These are phyloP conservation scores for Hypomyces perniciosus DNA, from an alignment of 2,329 filamentous ascomycete genomes.

Conservation along the genomic window DNA sequence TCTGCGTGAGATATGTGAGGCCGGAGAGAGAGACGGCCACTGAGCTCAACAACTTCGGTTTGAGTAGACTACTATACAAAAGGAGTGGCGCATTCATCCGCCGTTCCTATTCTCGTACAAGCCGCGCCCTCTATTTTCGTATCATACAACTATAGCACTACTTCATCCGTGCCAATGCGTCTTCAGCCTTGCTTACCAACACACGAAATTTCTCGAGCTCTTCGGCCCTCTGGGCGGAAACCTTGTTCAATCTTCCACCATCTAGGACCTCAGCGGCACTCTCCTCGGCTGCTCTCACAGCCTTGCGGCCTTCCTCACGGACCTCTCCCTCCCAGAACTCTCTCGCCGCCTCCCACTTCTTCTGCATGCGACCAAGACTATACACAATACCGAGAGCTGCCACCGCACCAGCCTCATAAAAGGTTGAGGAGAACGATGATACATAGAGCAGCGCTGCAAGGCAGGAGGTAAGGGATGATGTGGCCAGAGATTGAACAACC, in stretches of 20 bases:
- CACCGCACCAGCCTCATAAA: slow-evolving; percentile 58
- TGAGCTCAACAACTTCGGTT: slow-evolving; percentile 11
- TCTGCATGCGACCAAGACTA: slow-evolving; percentile 54
- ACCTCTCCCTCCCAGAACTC: slow-evolving; percentile 60
- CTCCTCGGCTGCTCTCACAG: slow-evolving; percentile 50
- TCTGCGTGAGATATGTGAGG: slow-evolving; percentile 2
- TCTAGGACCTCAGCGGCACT: slow-evolving; percentile 45
- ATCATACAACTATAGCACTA: slow-evolving; percentile 23
- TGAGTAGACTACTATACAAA: slow-evolving; percentile 25
- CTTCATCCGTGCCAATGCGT: slow-evolving; percentile 42
- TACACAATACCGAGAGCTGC: slow-evolving; percentile 55
- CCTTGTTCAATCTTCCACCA: slow-evolving; percentile 19
- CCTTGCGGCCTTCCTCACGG: slow-evolving; percentile 60
- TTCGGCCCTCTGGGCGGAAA: slow-evolving; percentile 20
- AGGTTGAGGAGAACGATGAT: slow-evolving; percentile 44
- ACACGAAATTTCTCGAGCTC: slow-evolving; percentile 37
- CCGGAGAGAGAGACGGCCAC: slow-evolving; percentile 4
- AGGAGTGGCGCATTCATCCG: slow-evolving; percentile 7
- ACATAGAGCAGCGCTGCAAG: slow-evolving; percentile 53
- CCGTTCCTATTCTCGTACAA: not conserved
- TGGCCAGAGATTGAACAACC: slow-evolving; percentile 68
- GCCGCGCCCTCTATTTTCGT: slow-evolving; percentile 14
- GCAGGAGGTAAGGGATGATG: slow-evolving; percentile 55
- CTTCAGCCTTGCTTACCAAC: slow-evolving; percentile 44
- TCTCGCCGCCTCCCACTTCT: slow-evolving; percentile 55